Conservation (phyloP, 768 basidiomycete species). For the Pulveroboletus sp. region DNA sequence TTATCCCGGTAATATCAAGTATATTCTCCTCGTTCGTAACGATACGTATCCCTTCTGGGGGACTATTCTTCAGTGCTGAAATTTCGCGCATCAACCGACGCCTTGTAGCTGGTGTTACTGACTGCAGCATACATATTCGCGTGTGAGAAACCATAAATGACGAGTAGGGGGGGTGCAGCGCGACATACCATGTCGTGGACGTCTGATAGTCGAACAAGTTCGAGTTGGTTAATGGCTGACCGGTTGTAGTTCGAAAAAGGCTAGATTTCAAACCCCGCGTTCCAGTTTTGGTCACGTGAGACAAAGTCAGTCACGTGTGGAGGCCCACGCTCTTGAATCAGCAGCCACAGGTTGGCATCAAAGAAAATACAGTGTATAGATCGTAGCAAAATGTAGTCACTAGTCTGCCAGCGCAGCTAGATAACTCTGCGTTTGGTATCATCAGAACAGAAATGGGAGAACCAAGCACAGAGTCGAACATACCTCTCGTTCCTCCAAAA, state of each 20-base stretch:
- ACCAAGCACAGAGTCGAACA: constrained; percentile 20
- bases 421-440: constrained; percentile 43
- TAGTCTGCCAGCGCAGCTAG: constrained; percentile 49
- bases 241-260: constrained; percentile 21
- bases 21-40: constrained; percentile 85
- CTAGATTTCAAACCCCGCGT: constrained; percentile 25
- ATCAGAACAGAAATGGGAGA: constrained; percentile 1
- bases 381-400: constrained; percentile 4
- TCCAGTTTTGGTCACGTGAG: constrained; percentile 22
- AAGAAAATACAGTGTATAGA: constrained; percentile 5
- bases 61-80: constrained; percentile 69
- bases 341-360: not conserved
- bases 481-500: constrained; percentile 74
- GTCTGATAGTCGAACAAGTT: constrained; percentile 5
- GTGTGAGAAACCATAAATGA: not conserved
- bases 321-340: no score
- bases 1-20: constrained; percentile 80
- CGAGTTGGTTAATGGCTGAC: constrained; percentile 12
- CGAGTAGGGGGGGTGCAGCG: not conserved
- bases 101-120: constrained; percentile 52
- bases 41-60: constrained; percentile 90
- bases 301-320: constrained; percentile 26
- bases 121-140: constrained; percentile 21
- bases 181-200: constrained; percentile 22
- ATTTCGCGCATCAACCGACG: constrained; percentile 89